Evolutionary conservation across 768 basidiomycete genomes (phyloP), one percentile per base, ranked within the genome.

Genomic region (Saitozyma sp.): DNA sequence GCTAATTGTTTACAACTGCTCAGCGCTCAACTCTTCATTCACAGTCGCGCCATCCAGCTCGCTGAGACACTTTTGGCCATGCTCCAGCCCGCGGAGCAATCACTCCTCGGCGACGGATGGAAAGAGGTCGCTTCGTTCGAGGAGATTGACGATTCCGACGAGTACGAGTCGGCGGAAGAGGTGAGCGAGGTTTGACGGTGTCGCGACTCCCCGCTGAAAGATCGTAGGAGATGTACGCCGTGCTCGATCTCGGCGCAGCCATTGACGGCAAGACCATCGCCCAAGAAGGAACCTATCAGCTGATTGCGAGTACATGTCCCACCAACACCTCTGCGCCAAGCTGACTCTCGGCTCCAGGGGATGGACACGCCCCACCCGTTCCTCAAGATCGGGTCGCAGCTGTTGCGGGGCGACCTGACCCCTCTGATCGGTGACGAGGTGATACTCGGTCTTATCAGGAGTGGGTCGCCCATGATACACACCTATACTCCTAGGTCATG

Each of bases 161-260:
- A 88, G 9, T 88, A 86, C 74, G 86, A 87, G 20, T 75, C 82
- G 9, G 76, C 74, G 4, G 83, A 84, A 50, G 88, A 85, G 14
- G 84, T 86, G 6, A 88, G 88, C 67, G 87, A 29, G n/a, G n/a
- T n/a, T n/a, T n/a, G n/a, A n/a, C n/a, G n/a, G n/a, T n/a, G 17
- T 40, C 38, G 8, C 46, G 49, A 50, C 29, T 39, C 29, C 61
- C n/a, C 45, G n/a, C 14, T 48, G n/a, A 16, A 70, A 88, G 39
- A 82, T 91, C 85, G 56, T 83, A 93, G 52, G 84, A 85, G 41
- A 89, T 93, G 71, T 80, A 81, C 16, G 91, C 90, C 3, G 92
- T 90, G 89, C 83, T 85, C 4, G 84, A 84, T 66, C 80, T 81
- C 10, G 84, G 85, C 52, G 89, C 91, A 39, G 65, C 69, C 19